Conservation (phyloP, 345 rosid genomes). For the Eucalyptus cloeziana region DNA sequence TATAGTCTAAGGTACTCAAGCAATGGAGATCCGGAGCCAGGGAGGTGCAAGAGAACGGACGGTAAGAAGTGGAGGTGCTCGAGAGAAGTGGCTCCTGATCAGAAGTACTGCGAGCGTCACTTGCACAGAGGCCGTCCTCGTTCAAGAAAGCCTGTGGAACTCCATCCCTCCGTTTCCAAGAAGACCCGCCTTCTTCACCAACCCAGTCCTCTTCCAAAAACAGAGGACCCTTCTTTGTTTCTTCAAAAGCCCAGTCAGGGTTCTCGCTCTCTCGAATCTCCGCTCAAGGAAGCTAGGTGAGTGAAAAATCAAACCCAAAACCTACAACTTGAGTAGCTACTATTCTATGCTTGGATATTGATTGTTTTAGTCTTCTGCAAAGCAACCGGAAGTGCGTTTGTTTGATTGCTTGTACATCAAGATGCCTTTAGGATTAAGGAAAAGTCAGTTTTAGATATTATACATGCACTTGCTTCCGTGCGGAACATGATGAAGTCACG, state of each 20-base stretch:
- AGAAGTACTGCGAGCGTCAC: conserved; percentile 85
- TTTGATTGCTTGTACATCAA: background rate
- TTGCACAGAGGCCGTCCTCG: conserved; percentile 87
- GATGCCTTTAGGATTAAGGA: background rate
- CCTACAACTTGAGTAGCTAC: background rate
- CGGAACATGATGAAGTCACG: background rate
- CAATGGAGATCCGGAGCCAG: conserved; percentile 57
- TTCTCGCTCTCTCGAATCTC: background rate
- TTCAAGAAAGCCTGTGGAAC: conserved; percentile 99
- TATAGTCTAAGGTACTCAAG: conserved; percentile 16
- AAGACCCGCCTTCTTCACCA: conserved; percentile 7
- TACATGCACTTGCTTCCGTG: background rate
- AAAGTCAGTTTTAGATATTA: background rate
- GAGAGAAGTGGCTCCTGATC: conserved; percentile 56
- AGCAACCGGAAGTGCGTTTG: background rate
- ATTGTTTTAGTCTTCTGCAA: background rate
- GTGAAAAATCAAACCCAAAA: background rate
- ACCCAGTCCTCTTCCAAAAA: background rate
- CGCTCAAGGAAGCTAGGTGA: background rate
- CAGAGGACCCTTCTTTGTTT: background rate
- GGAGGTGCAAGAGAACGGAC: conserved; percentile 76
- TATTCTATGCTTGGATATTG: background rate
- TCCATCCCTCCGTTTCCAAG: conserved; percentile 5
- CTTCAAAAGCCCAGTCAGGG: background rate
- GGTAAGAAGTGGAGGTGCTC: conserved; percentile 95